Conservation (phyloP, 306 rosid genomes). For the Fragaria vesca region DNA sequence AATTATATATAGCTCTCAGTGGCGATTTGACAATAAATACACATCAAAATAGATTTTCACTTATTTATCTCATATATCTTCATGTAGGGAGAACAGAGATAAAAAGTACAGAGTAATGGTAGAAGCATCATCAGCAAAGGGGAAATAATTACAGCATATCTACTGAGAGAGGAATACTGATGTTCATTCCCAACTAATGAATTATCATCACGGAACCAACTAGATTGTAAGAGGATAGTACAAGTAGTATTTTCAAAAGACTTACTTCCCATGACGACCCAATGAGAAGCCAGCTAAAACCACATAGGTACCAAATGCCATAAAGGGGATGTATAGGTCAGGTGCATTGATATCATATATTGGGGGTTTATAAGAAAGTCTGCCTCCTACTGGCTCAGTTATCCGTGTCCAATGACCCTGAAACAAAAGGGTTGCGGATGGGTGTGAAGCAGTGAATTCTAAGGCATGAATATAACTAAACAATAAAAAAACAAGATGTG, state of each 20-base stretch:
- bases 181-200: not conserved
- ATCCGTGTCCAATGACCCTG: slow-evolving; percentile 99
- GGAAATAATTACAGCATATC: not conserved
- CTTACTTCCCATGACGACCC: slow-evolving; percentile 91
- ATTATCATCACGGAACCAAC: not conserved
- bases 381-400: slow-evolving; percentile 96
- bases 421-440: not conserved
- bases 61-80: not conserved
- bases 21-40: not conserved
- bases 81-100: not conserved
- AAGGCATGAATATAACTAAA: not conserved
- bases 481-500: not conserved
- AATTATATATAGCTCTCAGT: not conserved
- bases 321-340: slow-evolving; percentile 86
- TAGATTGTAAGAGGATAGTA: not conserved
- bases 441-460: not conserved
- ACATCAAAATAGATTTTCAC: not conserved
- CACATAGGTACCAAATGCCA: slow-evolving; percentile 96
- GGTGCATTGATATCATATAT: slow-evolving; percentile 96
- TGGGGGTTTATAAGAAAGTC: slow-evolving; percentile 94
- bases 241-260: slow-evolving; percentile 16
- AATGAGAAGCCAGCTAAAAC: slow-evolving; percentile 93
- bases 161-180: not conserved
- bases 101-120: not conserved
- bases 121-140: not conserved